Base-by-base conservation (phyloP, 2,329 filamentous ascomycete genomes). In the Aspergillus oerlinghausenensis region DNA sequence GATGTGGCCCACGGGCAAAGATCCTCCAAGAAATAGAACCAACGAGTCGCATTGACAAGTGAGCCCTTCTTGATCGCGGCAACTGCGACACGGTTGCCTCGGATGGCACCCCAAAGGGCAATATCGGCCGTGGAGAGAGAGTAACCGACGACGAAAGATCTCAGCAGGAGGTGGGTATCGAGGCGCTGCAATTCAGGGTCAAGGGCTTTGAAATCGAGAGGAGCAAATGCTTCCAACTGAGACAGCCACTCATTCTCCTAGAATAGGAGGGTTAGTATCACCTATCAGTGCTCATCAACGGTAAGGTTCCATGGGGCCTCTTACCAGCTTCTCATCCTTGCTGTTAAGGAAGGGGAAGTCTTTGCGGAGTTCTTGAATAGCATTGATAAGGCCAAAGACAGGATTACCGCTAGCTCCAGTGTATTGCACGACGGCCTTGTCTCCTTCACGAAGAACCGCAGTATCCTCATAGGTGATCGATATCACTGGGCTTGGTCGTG, bases 1-100 rank as follows among this genome's bases (percentile, higher is more conserved):
- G 80, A 76, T 68, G 87, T 82, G 57, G 91, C 84, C 81, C 92
- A 90, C 17, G 88, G 88, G 74, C 92, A 89, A 40, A 83, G 84
- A 65, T 90, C 84, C 74, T 96, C 91, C 64, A 97, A 81, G 73
- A 88, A 96, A 67, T 80, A 83, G 76, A 92, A 96, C 93, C 93
- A 97, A 63, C 93, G 85, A 54, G 85, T 84, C 59, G 96, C 75
- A 73, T 94, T 96, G 57, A 83, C 79, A 64, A 93, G 84, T 28
- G 84, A 79, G 48, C 87, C 89, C 76, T 90, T 90, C 76, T 90
- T 89, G 66, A 96, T 82, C 65, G 89, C 90, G 3, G 89, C 86
- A 63, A 89, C 82, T 19, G 90, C 88, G n/a, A 92, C 89, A 60
- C 90, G 88, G 79, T 96, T 97, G 66, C 84, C 87, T 56, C 90